Percentiles rank a stretch among this genome's conserved stretches.
These are phyloP conservation scores for Zymoseptoria crescenta DNA, from an alignment of 2,329 filamentous ascomycete species.

Conservation along the genomic window DNA sequence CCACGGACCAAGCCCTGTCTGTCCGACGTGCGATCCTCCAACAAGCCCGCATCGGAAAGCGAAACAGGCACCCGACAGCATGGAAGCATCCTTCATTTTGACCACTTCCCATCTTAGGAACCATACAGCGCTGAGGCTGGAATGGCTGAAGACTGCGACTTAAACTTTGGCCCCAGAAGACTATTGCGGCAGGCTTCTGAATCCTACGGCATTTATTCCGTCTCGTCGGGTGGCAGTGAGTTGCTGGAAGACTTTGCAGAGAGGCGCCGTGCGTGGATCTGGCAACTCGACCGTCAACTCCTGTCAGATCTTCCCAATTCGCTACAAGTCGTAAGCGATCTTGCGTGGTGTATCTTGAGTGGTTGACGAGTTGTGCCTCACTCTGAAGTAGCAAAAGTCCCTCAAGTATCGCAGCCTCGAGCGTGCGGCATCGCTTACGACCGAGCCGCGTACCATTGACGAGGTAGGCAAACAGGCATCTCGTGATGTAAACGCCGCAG, in stretches of 20 bases:
- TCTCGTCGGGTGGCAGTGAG: not conserved
- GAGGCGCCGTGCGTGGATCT: not conserved
- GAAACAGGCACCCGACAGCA: not conserved
- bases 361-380: not conserved
- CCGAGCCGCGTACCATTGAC: not conserved
- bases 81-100: not conserved
- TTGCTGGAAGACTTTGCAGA: not conserved
- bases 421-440: not conserved
- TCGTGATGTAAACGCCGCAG: not conserved
- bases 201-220: not conserved
- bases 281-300: not conserved
- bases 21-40: not conserved
- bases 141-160: not conserved
- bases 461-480: not conserved
- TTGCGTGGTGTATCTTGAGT: not conserved
- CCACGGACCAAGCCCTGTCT: not conserved
- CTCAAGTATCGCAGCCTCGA: not conserved
- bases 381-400: not conserved
- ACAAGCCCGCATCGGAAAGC: not conserved
- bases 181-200: not conserved
- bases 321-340: not conserved
- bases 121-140: not conserved
- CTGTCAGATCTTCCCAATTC: not conserved
- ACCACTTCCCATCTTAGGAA: not conserved
- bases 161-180: not conserved